A percentile compares a stretch with the other conserved stretches of the same genome.
phyloP scores from a whole-genome alignment of 2,329 filamentous ascomycete species.

The Zymoseptoria ardabiliae region DNA sequence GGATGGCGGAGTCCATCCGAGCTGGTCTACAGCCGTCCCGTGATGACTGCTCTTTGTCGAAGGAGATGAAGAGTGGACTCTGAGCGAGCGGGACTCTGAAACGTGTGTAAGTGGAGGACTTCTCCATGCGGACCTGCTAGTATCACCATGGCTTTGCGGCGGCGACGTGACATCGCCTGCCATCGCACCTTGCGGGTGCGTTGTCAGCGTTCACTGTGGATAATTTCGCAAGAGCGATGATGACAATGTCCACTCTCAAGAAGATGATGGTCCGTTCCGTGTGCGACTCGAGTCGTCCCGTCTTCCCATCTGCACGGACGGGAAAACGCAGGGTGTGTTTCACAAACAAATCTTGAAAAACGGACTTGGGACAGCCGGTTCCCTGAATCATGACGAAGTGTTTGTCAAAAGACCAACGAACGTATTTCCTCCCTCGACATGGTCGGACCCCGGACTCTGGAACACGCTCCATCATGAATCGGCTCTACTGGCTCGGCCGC shows the following conservation, averaged over 20 bases:
- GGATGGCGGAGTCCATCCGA: too few species aligned
- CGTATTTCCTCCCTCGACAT: background rate
- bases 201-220: background rate
- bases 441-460: background rate
- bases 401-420: background rate
- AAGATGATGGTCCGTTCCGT: background rate
- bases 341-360: background rate
- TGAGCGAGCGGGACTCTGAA: too few species aligned
- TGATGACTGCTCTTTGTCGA: too few species aligned
- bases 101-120: too few species aligned
- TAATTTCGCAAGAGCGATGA: background rate
- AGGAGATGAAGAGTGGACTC: too few species aligned
- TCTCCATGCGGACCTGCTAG: too few species aligned
- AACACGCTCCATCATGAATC: background rate
- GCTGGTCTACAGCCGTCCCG: too few species aligned
- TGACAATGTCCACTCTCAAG: background rate
- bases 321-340: background rate
- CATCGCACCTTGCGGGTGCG: background rate
- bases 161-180: background rate
- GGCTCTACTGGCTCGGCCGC: background rate
- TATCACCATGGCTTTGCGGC: too few species aligned
- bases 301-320: background rate
- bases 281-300: background rate
- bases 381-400: background rate
- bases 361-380: background rate